phyloP scores from a whole-genome alignment of 148 eudicot species.

The Gaultheria prostrata region DNA sequence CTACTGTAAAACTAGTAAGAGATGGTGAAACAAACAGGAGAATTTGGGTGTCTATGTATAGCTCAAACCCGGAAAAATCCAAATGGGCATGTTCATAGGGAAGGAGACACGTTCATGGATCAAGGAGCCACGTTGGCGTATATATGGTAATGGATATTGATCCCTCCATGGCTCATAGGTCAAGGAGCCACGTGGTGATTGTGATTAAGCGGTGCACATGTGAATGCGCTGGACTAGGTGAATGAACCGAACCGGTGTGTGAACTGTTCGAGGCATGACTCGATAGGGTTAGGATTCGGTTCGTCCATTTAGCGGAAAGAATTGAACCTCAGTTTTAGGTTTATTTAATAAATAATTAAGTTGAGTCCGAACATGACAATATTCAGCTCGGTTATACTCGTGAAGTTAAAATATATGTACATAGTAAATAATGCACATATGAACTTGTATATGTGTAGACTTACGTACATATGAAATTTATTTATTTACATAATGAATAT shows the following conservation, averaged over 20 bases:
- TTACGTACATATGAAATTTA: too few relatives aligned
- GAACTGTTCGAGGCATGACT: too few relatives aligned
- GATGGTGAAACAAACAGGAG: background rate
- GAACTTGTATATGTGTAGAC: background rate
- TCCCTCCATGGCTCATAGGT: background rate
- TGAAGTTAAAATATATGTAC: too few relatives aligned
- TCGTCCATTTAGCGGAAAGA: too few relatives aligned
- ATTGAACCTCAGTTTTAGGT: background rate
- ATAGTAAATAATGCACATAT: too few relatives aligned
- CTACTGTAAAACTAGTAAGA: background rate
- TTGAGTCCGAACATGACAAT: background rate
- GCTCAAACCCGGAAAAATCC: background rate
- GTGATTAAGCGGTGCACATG: background rate
- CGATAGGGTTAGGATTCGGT: background rate
- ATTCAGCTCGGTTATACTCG: background rate
- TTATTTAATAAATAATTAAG: background rate
- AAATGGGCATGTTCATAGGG: background rate
- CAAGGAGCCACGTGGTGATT: background rate
- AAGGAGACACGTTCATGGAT: background rate
- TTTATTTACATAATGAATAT: background rate
- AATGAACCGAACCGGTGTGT: too few relatives aligned
- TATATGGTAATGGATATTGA: background rate
- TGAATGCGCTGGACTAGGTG: too few relatives aligned
- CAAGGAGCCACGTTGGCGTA: background rate
- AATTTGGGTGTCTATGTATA: background rate